Evolutionary conservation across 2,329 filamentous ascomycete genomes (phyloP).

Genomic region (Neofusicoccum umdonicola): DNA sequence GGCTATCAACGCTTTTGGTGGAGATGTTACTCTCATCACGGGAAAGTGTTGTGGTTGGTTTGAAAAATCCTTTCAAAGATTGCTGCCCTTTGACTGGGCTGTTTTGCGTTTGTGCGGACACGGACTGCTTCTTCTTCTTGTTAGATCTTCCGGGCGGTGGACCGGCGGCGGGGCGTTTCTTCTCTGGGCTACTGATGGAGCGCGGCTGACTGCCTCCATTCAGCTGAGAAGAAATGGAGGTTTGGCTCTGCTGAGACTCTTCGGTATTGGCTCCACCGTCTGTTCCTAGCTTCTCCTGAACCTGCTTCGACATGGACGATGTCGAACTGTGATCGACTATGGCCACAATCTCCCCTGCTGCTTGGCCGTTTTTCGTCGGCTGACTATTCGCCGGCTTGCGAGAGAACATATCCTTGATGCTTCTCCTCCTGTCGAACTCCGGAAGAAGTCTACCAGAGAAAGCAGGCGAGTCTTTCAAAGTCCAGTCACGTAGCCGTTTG

Average conservation of each 20-base stretch:
- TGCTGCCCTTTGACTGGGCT: slow-evolving; percentile 13
- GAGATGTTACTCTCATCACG: not conserved
- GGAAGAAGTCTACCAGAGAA: slow-evolving; percentile 80
- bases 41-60: not conserved
- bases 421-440: slow-evolving; percentile 81
- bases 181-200: slow-evolving; percentile 1
- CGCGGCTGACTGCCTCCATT: not conserved
- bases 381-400: slow-evolving; percentile 28
- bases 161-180: slow-evolving; percentile 30
- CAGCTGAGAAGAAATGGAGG: not conserved
- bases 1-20: not conserved
- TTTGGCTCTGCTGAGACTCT: not conserved
- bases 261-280: not conserved
- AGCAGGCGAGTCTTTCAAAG: slow-evolving; percentile 63
- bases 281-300: not conserved
- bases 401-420: slow-evolving; percentile 89
- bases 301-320: not conserved
- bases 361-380: slow-evolving; percentile 9
- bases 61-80: slow-evolving; percentile 18
- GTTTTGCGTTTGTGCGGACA: not conserved
- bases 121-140: not conserved
- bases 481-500: slow-evolving; percentile 64
- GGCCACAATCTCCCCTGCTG: not conserved
- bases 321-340: not conserved
- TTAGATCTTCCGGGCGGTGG: slow-evolving; percentile 22